phyloP scores from a whole-genome alignment of 129 eudicot genomes.

The Flaveria robusta region DNA sequence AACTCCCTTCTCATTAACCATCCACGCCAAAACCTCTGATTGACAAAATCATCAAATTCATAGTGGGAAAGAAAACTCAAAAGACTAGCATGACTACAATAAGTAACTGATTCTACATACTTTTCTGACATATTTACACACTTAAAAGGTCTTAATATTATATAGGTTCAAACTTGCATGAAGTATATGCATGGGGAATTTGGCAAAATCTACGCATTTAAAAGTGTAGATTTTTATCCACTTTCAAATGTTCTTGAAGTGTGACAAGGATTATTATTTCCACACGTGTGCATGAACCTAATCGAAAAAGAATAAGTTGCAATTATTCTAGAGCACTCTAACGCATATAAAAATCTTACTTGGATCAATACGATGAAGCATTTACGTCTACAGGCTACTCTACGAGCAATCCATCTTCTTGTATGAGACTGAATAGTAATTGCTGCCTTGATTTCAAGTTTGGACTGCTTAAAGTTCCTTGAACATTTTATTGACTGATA shows the following conservation, averaged over 20 bases:
- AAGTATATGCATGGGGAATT: background rate
- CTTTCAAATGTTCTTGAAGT: background rate
- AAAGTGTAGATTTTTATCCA: background rate
- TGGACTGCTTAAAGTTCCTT: conserved; percentile 41
- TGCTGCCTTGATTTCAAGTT: conserved; percentile 47
- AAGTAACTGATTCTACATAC: background rate
- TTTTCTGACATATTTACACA: background rate
- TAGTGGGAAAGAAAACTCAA: background rate
- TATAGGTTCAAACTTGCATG: background rate
- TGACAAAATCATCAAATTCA: conserved; percentile 22
- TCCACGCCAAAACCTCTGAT: conserved; percentile 64
- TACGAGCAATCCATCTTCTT: conserved; percentile 76
- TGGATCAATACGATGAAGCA: conserved; percentile 44
- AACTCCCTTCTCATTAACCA: conserved; percentile 63
- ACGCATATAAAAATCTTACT: conserved; percentile 48
- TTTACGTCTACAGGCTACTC: conserved; percentile 39
- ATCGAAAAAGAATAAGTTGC: background rate
- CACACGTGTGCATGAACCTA: conserved; percentile 8
- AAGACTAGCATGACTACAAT: background rate
- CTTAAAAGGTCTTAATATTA: background rate
- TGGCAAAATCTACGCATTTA: background rate
- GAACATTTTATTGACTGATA: conserved; percentile 42
- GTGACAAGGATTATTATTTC: background rate
- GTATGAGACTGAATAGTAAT: conserved; percentile 57
- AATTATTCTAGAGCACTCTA: background rate